Percentiles rank a stretch among this genome's conserved stretches.
Evolutionary conservation across 495 filamentous ascomycete genomes (phyloP).

Genomic region (Apiosordaria backusii): DNA sequence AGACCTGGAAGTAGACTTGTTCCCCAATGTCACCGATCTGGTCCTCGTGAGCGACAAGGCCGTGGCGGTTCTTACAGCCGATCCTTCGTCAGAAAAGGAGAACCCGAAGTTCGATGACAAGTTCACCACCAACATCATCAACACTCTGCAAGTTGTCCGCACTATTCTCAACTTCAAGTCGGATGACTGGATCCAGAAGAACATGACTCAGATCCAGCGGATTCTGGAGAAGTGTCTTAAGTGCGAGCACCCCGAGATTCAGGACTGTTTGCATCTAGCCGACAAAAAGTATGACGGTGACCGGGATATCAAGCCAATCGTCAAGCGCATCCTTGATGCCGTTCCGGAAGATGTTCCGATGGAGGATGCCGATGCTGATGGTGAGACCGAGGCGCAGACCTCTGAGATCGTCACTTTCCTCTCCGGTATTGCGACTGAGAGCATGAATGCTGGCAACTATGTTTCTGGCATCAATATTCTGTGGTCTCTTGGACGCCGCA

Average conservation of each 20-base stretch:
- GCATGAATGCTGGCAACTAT: conserved; percentile 70
- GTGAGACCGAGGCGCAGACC: conserved; percentile 63
- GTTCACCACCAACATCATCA: conserved; percentile 78
- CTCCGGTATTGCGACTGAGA: conserved; percentile 76
- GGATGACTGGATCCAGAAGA: conserved; percentile 83
- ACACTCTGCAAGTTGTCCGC: conserved; percentile 84
- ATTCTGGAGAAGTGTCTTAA: conserved; percentile 86
- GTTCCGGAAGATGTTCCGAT: conserved; percentile 83
- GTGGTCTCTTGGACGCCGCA: conserved; percentile 82
- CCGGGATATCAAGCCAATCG: conserved; percentile 59
- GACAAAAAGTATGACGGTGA: conserved; percentile 63
- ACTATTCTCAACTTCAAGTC: conserved; percentile 81
- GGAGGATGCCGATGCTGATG: conserved; percentile 85
- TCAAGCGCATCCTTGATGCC: conserved; percentile 83
- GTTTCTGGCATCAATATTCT: conserved; percentile 86
- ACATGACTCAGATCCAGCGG: conserved; percentile 73
- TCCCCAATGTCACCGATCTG: conserved; percentile 82
- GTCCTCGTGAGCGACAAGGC: conserved; percentile 71
- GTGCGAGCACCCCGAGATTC: conserved; percentile 82
- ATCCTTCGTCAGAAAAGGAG: conserved; percentile 74
- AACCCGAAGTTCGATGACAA: conserved; percentile 67
- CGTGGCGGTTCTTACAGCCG: conserved; percentile 65
- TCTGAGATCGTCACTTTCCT: conserved; percentile 79
- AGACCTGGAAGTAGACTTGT: conserved; percentile 86
- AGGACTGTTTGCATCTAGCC: conserved; percentile 77